phyloP scores from a whole-genome alignment of 1,284 basidiomycete species.

The Athelia psychrophila region DNA sequence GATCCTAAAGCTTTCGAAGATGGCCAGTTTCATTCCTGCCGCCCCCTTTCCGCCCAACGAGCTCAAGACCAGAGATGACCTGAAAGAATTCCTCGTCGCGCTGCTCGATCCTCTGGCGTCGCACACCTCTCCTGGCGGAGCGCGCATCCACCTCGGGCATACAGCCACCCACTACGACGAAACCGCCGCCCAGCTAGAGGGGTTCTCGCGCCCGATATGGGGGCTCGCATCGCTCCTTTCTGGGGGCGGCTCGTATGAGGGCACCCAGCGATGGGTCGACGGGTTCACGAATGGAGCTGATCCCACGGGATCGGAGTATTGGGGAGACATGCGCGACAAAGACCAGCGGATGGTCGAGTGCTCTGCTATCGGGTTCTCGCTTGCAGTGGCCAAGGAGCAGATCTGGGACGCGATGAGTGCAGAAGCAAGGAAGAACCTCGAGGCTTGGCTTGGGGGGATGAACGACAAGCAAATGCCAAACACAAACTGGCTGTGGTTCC shows the following conservation, averaged over 20 bases:
- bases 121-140: constrained; percentile 72
- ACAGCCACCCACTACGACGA: constrained; percentile 79
- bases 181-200: constrained; percentile 70
- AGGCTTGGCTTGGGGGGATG: constrained; percentile 70
- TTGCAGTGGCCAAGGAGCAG: constrained; percentile 63
- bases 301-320: constrained; percentile 65
- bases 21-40: constrained; percentile 23
- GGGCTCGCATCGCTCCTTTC: constrained; percentile 65
- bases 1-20: neutral
- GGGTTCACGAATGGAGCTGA: constrained; percentile 69
- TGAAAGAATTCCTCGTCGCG: constrained; percentile 50
- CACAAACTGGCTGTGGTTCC: constrained; percentile 83
- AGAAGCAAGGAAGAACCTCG: constrained; percentile 55
- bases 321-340: constrained; percentile 72
- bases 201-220: constrained; percentile 77
- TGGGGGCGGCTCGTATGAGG: constrained; percentile 58
- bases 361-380: constrained; percentile 71
- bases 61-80: constrained; percentile 55
- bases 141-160: constrained; percentile 66
- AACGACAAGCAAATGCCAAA: constrained; percentile 74
- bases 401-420: constrained; percentile 61
- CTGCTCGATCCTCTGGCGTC: constrained; percentile 65
- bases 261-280: constrained; percentile 56
- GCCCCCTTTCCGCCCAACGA: constrained; percentile 56
- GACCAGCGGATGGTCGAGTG: constrained; percentile 85